phyloP scores from a whole-genome alignment of 345 rosid species.

The Linum usitatissimum region DNA sequence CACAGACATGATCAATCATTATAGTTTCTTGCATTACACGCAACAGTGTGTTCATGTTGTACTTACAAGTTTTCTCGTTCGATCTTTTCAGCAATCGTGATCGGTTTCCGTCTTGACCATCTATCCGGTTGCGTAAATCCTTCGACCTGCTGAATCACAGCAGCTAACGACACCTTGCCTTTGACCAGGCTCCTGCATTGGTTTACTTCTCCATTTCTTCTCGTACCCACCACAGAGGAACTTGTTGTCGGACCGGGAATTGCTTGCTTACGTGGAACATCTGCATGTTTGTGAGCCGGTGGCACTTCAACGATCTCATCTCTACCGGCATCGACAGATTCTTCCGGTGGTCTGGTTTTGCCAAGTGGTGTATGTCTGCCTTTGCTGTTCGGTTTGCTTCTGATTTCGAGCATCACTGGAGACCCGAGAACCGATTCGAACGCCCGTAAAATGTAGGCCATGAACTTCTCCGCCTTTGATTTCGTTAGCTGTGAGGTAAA shows the following conservation, averaged over 20 bases:
- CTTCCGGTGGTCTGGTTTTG: constrained; percentile 16
- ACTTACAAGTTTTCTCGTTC: constrained; percentile 85
- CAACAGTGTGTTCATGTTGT: neutral
- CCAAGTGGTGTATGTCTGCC: constrained; percentile 20
- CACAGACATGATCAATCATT: neutral
- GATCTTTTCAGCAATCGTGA: constrained; percentile 87
- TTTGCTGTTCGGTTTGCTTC: constrained; percentile 40
- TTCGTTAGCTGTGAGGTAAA: constrained; percentile 55
- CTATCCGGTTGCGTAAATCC: constrained; percentile 53
- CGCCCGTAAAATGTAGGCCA: constrained; percentile 56
- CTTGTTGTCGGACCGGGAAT: too few relatives aligned
- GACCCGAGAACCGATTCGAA: constrained; percentile 78
- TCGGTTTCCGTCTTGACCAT: constrained; percentile 77
- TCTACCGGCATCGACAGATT: constrained; percentile 27
- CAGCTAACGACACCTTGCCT: constrained; percentile 82
- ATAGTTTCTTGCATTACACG: too few relatives aligned
- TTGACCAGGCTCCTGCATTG: constrained; percentile 72
- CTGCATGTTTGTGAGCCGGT: neutral
- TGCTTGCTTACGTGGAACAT: too few relatives aligned
- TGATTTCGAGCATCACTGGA: constrained; percentile 64
- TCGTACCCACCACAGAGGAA: constrained; percentile 11
- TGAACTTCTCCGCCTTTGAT: constrained; percentile 59
- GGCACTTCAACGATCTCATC: constrained; percentile 68
- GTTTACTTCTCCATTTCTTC: constrained; percentile 26
- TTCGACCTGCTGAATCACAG: constrained; percentile 82